Conservation (phyloP, 805 yeast genomes). For the Zygosaccharomyces rouxii region DNA sequence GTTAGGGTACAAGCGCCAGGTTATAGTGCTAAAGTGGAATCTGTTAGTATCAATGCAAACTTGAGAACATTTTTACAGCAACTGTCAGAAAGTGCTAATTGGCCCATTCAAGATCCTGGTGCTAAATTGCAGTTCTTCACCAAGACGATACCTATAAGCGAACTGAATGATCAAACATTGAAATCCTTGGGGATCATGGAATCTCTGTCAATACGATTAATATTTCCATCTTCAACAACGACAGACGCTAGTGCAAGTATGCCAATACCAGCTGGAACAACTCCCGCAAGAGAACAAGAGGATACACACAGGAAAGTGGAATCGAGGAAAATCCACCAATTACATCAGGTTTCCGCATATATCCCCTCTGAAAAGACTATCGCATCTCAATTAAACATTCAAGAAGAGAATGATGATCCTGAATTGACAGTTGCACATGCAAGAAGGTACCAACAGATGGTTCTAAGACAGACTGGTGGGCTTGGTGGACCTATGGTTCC, state of each 20-base stretch:
- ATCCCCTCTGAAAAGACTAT: conserved; percentile 20
- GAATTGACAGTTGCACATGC: conserved; percentile 53
- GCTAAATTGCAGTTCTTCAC: conserved; percentile 26
- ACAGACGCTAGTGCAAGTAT: no score
- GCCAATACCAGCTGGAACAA: not conserved
- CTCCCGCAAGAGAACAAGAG: not conserved
- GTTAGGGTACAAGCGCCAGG: conserved; percentile 33
- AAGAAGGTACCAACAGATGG: conserved; percentile 46
- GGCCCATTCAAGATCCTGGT: conserved; percentile 8
- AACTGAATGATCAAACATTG: conserved; percentile 15
- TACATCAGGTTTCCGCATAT: conserved; percentile 23
- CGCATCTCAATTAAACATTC: conserved; percentile 6
- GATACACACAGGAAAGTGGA: not conserved
- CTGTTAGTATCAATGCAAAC: conserved; percentile 20
- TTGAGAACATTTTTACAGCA: conserved; percentile 17
- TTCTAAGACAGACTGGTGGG: conserved; percentile 39
- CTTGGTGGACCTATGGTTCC: conserved; percentile 42
- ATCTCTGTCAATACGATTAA: conserved; percentile 14
- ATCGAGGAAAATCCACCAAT: conserved; percentile 3
- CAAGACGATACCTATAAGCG: conserved; percentile 13
- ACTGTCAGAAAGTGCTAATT: conserved; percentile 14
- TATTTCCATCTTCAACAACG: not conserved
- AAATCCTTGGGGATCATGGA: conserved; percentile 19
- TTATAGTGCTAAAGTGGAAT: conserved; percentile 22
- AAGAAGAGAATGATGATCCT: conserved; percentile 38